These are phyloP conservation scores for Gossypium rotundifolium DNA, from an alignment of 345 rosid species.

Conservation along the genomic window DNA sequence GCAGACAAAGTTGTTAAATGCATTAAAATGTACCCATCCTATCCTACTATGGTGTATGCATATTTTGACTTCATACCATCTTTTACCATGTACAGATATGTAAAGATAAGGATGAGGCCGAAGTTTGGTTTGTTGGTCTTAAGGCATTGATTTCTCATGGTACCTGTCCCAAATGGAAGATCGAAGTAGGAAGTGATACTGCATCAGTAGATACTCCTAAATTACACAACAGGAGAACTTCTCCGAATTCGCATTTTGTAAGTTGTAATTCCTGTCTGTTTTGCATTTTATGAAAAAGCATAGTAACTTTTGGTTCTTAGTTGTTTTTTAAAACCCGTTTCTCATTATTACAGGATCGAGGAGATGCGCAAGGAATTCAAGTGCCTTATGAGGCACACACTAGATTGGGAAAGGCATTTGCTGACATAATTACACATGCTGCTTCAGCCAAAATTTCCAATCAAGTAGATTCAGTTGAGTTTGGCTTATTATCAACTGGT, in stretches of 20 bases:
- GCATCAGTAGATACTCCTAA: constrained; percentile 45
- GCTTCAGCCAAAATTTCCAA: constrained; percentile 32
- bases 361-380: constrained; percentile 42
- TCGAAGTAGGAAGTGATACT: constrained; percentile 39
- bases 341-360: constrained; percentile 37
- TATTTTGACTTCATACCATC: constrained; percentile 10
- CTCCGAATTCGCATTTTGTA: constrained; percentile 49
- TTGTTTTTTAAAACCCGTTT: background rate
- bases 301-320: background rate
- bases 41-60: background rate
- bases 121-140: constrained; percentile 86
- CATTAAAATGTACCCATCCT: background rate
- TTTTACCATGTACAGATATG: constrained; percentile 56
- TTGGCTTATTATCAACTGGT: constrained; percentile 21
- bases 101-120: constrained; percentile 96
- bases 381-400: constrained; percentile 38
- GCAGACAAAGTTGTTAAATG: background rate
- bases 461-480: constrained; percentile 39
- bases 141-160: constrained; percentile 54
- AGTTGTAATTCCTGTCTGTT: constrained; percentile 22
- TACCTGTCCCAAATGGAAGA: constrained; percentile 48
- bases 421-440: constrained; percentile 59
- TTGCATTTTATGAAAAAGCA: constrained; percentile 9
- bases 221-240: constrained; percentile 29
- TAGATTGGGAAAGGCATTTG: constrained; percentile 63